Evolutionary conservation across 2,329 filamentous ascomycete genomes (phyloP).

Genomic region (Chrysoporthe austroafricana): DNA sequence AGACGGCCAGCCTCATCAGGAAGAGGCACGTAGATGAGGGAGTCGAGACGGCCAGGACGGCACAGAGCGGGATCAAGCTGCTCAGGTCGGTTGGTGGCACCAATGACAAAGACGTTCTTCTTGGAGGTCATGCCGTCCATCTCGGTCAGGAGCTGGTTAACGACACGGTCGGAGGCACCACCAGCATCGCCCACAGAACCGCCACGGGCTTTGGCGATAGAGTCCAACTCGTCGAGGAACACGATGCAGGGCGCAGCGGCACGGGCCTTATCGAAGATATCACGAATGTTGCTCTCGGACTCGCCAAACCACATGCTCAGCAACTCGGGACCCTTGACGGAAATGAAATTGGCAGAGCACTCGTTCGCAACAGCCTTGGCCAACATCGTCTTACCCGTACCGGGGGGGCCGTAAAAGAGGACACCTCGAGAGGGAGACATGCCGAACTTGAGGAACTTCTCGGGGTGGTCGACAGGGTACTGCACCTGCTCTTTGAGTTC

Average conservation of each 20-base stretch:
- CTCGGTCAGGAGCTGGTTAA: conserved; percentile 98
- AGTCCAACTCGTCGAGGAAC: conserved; percentile 98
- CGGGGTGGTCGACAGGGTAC: conserved; percentile 98
- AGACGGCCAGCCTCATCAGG: conserved; percentile 89
- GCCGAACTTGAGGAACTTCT: conserved; percentile 99
- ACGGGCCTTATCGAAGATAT: conserved; percentile 99
- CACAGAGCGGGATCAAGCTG: conserved; percentile 97
- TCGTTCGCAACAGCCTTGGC: conserved; percentile 99
- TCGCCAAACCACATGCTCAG: conserved; percentile 99
- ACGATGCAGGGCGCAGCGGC: conserved; percentile 97
- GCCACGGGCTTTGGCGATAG: conserved; percentile 98
- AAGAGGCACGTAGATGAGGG: conserved; percentile 95
- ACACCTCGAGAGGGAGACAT: conserved; percentile 98
- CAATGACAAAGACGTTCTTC: conserved; percentile 99
- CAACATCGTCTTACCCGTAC: conserved; percentile 99
- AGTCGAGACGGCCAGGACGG: conserved; percentile 98
- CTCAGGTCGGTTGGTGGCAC: conserved; percentile 97
- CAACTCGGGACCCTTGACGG: conserved; percentile 96
- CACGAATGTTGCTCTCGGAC: conserved; percentile 99
- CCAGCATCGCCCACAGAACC: conserved; percentile 95
- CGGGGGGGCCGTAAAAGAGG: conserved; percentile 96
- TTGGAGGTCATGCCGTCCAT: conserved; percentile 97
- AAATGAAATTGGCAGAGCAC: conserved; percentile 99
- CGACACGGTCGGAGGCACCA: conserved; percentile 97
- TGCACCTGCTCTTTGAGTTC: conserved; percentile 99